Percentiles rank a stretch among this genome's conserved stretches.
phyloP scores from a whole-genome alignment of 73 alveolate species.

The Tetrahymena malaccensis region DNA sequence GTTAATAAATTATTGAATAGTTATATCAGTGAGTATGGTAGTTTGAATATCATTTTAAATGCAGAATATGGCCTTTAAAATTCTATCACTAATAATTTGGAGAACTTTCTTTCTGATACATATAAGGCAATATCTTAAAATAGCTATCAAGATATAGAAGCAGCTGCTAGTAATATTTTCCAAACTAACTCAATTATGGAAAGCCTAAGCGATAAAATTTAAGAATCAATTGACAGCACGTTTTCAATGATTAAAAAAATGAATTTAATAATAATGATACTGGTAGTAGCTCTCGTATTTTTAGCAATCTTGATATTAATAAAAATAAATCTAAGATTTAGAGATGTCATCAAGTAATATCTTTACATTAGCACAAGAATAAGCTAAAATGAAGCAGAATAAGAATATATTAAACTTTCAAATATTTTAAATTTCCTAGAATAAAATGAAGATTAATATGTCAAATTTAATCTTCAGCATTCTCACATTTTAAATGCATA shows the following conservation, averaged over 20 bases:
- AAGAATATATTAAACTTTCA: background rate
- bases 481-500: background rate
- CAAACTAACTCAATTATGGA: background rate
- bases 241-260: background rate
- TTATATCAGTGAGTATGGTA: background rate
- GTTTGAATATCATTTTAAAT: background rate
- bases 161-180: background rate
- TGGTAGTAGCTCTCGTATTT: background rate
- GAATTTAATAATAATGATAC: background rate
- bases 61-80: background rate
- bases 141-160: background rate
- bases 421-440: background rate
- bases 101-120: background rate
- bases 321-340: background rate
- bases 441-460: background rate
- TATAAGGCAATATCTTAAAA: background rate
- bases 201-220: background rate
- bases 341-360: background rate
- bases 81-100: background rate
- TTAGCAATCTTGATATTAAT: background rate
- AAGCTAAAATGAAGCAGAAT: background rate
- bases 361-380: background rate
- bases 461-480: background rate
- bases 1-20: background rate
- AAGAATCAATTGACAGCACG: background rate